Conservation (phyloP, 192 early-diverging fungal species). For the Coemansia sp. region DNA sequence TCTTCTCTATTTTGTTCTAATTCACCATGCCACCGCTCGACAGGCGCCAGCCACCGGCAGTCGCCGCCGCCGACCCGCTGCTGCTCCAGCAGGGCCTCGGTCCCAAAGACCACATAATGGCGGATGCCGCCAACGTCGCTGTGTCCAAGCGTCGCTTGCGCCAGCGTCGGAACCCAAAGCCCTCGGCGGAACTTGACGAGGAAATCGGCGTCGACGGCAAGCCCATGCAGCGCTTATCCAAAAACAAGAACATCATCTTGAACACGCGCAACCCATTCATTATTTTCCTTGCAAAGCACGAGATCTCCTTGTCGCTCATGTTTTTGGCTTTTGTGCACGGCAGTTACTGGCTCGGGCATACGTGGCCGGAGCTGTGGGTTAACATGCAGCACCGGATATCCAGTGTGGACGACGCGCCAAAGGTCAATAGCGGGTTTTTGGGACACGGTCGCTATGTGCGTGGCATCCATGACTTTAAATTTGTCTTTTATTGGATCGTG, state of each 20-base stretch:
- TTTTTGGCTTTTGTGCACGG: constrained; percentile 19
- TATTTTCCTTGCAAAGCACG: constrained; percentile 37
- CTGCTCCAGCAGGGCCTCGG: neutral
- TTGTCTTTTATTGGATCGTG: constrained; percentile 64
- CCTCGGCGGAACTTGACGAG: constrained; percentile 3
- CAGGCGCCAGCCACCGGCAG: constrained; percentile 10
- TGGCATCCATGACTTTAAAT: constrained; percentile 57
- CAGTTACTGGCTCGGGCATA: constrained; percentile 27
- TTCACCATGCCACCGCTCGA: constrained; percentile 24
- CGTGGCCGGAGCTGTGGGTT: constrained; percentile 31
- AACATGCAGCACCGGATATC: constrained; percentile 25
- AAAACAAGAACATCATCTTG: constrained; percentile 16
- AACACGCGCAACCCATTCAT: constrained; percentile 37
- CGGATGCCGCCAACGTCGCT: constrained; percentile 2
- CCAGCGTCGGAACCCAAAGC: constrained; percentile 5
- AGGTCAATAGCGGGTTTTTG: neutral
- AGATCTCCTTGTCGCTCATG: constrained; percentile 18
- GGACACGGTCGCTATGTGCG: constrained; percentile 13
- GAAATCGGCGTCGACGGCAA: constrained; percentile 1
- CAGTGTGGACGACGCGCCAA: neutral
- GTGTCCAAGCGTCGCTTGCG: constrained; percentile 11
- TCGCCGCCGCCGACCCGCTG: constrained; percentile 7
- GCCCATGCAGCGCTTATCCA: neutral
- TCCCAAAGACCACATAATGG: constrained; percentile 1
- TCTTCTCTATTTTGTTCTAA: no score